Evolutionary conservation across 1,284 basidiomycete genomes (phyloP).

Genomic region (Earliella scabrosa): DNA sequence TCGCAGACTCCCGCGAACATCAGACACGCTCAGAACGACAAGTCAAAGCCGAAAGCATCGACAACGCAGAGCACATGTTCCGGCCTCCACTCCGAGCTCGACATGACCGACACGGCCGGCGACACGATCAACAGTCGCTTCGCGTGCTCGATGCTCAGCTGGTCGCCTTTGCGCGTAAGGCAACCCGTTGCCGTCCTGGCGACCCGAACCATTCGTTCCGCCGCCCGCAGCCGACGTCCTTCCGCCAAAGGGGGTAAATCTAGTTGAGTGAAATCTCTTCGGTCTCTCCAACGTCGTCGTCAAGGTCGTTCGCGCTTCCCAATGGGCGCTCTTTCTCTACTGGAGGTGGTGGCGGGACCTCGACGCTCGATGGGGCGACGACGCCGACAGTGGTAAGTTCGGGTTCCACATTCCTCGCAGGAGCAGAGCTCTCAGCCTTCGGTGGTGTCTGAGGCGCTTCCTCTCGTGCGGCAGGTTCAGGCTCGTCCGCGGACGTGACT

Average conservation of each 20-base stretch:
- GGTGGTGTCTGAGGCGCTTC: constrained; percentile 15
- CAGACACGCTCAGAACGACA: too few species aligned
- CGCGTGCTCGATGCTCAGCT: too few species aligned
- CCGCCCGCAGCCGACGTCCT: too few species aligned
- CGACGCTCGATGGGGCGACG: constrained; percentile 64
- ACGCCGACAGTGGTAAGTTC: constrained; percentile 39
- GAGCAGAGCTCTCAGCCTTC: constrained; percentile 5
- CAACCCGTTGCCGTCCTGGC: too few species aligned
- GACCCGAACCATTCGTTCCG: too few species aligned
- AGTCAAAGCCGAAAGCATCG: too few species aligned
- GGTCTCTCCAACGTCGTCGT: constrained; percentile 76
- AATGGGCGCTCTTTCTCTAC: constrained; percentile 68
- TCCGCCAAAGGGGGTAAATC: not conserved
- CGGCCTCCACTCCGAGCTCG: too few species aligned
- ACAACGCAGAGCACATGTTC: too few species aligned
- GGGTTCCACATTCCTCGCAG: constrained; percentile 20
- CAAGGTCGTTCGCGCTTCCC: constrained; percentile 47
- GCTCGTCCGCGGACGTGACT: constrained; percentile 4
- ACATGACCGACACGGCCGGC: too few species aligned
- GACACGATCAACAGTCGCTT: too few species aligned
- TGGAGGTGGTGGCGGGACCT: constrained; percentile 77
- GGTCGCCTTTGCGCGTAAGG: too few species aligned
- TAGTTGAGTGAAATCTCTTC: constrained; percentile 62
- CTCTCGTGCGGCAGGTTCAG: not conserved
- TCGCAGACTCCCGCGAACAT: too few species aligned